Evolutionary conservation across 2,329 filamentous ascomycete genomes (phyloP), one percentile per base, ranked within the genome.

Genomic region (Talaromyces marneffei): DNA sequence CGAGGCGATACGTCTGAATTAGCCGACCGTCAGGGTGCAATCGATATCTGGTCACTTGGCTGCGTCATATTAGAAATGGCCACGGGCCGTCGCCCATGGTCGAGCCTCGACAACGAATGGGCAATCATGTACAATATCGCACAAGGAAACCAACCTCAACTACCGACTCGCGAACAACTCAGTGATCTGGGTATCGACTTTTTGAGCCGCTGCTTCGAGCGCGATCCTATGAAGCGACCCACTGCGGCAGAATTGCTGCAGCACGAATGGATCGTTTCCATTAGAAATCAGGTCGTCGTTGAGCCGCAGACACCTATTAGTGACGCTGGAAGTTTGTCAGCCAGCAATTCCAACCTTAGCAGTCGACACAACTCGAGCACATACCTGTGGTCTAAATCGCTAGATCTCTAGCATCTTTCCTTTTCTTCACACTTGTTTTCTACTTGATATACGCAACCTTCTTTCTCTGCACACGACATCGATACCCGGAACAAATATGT

Each of bases 61-160:
- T 99, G 94, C 72, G 94, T 99, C 39, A 91, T 99, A 66, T 84
- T 97, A 44, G 94, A 99, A 76, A 97, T 99, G 93, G 91, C 91
- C 3, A 99, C 94, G 0, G 94, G 94, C 20, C 86, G 92, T 64
- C 87, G 93, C 16, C 94, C 94, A 1, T 99, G 94, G 94, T 91
- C 92, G 27, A 91, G 88, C 66, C 86, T 97, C 52, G 94, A 99
- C 79, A 99, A 99, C 72, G 94, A 99, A 76, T 99, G 92, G 92
- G 94, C 94, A 44, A 97, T 99, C 78, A 99, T 99, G 94, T 99
- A 97, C 83, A 97, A 97, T 79, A 99, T 99, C 71, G 94, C 94
- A 1, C 93, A 96, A 73, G 94, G 94, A 66, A 96, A 97, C 69
- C 90, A 92, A 54, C 94, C 94, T 5, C 88, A 91, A 72, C 82